Evolutionary conservation across 179 eudicot genomes (phyloP).

Genomic region (Silene noctiflora): DNA sequence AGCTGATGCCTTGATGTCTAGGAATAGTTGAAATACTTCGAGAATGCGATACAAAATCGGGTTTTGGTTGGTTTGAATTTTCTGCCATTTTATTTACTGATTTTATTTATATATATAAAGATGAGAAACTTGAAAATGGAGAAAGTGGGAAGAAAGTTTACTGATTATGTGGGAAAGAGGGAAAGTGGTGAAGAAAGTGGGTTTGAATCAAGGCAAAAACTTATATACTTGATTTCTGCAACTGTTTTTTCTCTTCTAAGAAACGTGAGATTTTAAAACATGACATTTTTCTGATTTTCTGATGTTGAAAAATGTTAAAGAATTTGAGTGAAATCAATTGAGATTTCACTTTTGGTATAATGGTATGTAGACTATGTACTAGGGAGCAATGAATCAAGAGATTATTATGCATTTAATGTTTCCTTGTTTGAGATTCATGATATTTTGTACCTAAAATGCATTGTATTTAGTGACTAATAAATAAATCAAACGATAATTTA

Average conservation of each 20-base stretch:
- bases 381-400: slow-evolving; percentile 14
- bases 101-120: not conserved
- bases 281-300: not conserved
- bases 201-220: not conserved
- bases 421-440: not conserved
- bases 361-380: slow-evolving; percentile 5
- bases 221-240: not conserved
- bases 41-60: not conserved
- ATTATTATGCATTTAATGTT: not conserved
- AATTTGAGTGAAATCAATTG: not conserved
- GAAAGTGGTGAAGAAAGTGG: not conserved
- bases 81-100: slow-evolving; percentile 6
- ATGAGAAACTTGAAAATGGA: not conserved
- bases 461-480: not conserved
- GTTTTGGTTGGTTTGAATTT: not conserved
- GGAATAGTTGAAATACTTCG: not conserved
- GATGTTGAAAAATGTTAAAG: not conserved
- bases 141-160: not conserved
- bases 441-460: not conserved
- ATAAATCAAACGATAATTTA: not conserved
- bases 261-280: not conserved
- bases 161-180: not conserved
- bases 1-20: not conserved
- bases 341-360: not conserved
- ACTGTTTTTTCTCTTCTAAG: not conserved